Evolutionary conservation across 768 basidiomycete genomes (phyloP).

Genomic region (Agaricus sinodeliciosus): DNA sequence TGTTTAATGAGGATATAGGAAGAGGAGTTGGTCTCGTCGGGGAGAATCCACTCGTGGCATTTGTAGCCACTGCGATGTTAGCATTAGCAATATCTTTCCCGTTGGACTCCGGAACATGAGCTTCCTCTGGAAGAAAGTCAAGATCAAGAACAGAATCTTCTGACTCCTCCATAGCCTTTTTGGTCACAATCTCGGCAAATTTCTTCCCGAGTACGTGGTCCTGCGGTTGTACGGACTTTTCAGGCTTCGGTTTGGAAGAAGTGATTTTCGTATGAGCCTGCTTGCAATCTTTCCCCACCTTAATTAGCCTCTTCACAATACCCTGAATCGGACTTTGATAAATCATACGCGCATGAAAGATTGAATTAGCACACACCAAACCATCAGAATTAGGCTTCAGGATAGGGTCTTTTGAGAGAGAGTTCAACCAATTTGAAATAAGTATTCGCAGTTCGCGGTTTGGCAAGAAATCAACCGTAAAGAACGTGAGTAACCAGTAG

Average conservation of each 20-base stretch:
- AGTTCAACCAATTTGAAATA: conserved; percentile 77
- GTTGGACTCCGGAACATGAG: conserved; percentile 24
- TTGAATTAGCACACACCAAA: conserved; percentile 40
- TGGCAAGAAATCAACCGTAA: conserved; percentile 80
- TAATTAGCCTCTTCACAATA: conserved; percentile 77
- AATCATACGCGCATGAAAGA: conserved; percentile 11
- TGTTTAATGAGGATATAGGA: conserved; percentile 50
- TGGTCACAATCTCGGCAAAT: conserved; percentile 52
- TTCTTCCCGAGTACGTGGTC: conserved; percentile 53
- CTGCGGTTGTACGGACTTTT: conserved; percentile 19
- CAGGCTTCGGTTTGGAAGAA: conserved; percentile 23
- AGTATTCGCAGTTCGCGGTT: conserved; percentile 69
- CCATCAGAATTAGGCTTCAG: conserved; percentile 63
- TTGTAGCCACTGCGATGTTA: conserved; percentile 33
- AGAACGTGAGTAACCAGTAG: conserved; percentile 90
- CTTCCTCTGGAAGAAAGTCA: conserved; percentile 60
- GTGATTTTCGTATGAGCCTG: conserved; percentile 45
- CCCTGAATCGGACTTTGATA: conserved; percentile 34
- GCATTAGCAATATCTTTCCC: conserved; percentile 41
- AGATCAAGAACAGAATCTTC: conserved; percentile 73
- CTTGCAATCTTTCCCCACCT: conserved; percentile 79
- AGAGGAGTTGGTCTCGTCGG: conserved; percentile 39
- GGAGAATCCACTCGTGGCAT: conserved; percentile 29
- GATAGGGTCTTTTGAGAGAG: conserved; percentile 65
- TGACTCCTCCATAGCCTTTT: conserved; percentile 35